Evolutionary conservation across 768 basidiomycete species (phyloP).

Genomic region (Mycena maculata): DNA sequence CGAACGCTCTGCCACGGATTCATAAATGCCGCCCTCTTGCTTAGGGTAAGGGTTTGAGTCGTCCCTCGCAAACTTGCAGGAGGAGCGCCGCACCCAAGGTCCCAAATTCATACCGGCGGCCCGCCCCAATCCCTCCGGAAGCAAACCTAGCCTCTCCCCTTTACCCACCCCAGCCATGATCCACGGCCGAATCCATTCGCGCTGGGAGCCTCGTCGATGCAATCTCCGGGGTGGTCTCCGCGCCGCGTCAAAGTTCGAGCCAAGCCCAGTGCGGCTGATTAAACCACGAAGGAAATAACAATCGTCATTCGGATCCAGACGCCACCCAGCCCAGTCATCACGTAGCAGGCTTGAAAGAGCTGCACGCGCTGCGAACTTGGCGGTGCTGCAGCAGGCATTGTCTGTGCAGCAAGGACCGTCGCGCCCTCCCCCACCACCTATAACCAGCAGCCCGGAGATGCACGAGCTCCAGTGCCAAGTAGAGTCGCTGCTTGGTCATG

Average conservation of each 20-base stretch:
- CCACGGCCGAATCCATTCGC: conserved; percentile 8
- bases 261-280: not conserved
- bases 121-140: no score
- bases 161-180: not conserved
- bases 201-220: conserved; percentile 20
- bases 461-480: not conserved
- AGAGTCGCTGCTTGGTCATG: no score
- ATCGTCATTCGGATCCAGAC: not conserved
- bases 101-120: no score
- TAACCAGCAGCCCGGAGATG: not conserved
- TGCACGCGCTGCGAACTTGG: not conserved
- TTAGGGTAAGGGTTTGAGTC: no score
- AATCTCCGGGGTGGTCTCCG: conserved; percentile 4
- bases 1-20: no score
- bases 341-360: conserved; percentile 1
- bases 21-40: no score
- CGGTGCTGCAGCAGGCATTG: conserved; percentile 5
- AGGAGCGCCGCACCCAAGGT: no score
- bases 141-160: no score
- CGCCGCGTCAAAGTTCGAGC: not conserved
- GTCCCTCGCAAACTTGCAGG: no score
- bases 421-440: not conserved
- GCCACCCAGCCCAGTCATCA: not conserved
- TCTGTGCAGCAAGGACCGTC: not conserved
- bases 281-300: conserved; percentile 2